A percentile compares a stretch with the other conserved stretches of the same genome.
Conservation (phyloP, 192 early-diverging fungal species). For the Backusella sp. region DNA sequence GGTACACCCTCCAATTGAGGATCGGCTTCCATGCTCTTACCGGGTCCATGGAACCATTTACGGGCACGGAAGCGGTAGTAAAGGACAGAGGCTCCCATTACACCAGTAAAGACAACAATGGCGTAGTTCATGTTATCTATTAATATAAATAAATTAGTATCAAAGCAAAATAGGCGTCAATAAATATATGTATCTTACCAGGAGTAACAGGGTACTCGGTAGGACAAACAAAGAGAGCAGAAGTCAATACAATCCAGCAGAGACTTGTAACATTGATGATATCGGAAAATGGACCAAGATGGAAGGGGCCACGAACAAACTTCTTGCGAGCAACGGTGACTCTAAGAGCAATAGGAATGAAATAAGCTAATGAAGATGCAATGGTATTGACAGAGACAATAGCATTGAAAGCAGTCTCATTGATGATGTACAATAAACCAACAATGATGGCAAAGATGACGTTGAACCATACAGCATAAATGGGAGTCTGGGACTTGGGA, state of each 20-base stretch:
- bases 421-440: conserved; percentile 46
- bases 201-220: conserved; percentile 42
- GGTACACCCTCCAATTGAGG: not conserved
- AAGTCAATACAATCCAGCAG: conserved; percentile 41
- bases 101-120: conserved; percentile 32
- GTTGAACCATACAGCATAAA: conserved; percentile 46
- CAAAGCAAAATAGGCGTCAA: not conserved
- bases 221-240: conserved; percentile 41
- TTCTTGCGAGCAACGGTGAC: conserved; percentile 37
- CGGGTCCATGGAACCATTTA: conserved; percentile 42
- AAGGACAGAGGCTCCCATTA: conserved; percentile 39
- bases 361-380: conserved; percentile 46
- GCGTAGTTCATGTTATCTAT: conserved; percentile 48
- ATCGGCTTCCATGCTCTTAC: conserved; percentile 11
- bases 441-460: conserved; percentile 45
- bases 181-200: not conserved
- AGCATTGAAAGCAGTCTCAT: conserved; percentile 42
- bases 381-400: conserved; percentile 57
- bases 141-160: not conserved
- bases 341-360: conserved; percentile 49
- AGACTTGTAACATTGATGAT: conserved; percentile 31
- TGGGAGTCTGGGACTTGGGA: conserved; percentile 36
- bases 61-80: conserved; percentile 43
- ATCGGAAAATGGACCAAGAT: conserved; percentile 43
- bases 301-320: conserved; percentile 49